Evolutionary conservation across 164 flowering plant species (phyloP).

Genomic region (Warburgia ugandensis): DNA sequence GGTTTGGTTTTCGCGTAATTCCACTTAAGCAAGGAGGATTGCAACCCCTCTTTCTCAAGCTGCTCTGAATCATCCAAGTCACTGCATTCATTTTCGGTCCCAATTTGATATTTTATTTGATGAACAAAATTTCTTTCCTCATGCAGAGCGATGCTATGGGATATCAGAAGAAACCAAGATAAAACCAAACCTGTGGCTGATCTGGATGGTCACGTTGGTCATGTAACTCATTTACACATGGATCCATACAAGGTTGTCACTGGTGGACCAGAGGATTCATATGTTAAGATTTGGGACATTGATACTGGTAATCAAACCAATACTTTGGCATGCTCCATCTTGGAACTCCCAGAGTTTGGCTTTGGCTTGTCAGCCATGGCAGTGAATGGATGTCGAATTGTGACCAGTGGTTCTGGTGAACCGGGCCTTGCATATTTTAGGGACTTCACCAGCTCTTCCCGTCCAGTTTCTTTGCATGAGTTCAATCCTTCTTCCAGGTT

Average conservation of each 20-base stretch:
- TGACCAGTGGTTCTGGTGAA: constrained; percentile 27
- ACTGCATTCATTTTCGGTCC: too few species aligned
- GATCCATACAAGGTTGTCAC: constrained; percentile 58
- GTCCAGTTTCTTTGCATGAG: constrained; percentile 15
- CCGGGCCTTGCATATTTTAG: constrained; percentile 21
- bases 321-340: too few species aligned
- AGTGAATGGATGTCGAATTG: constrained; percentile 42
- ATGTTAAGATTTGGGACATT: constrained; percentile 45
- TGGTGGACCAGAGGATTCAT: constrained; percentile 33
- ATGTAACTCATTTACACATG: constrained; percentile 44
- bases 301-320: constrained; percentile 34
- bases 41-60: too few species aligned
- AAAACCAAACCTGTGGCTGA: constrained; percentile 35
- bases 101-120: background rate
- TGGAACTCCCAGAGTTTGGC: background rate
- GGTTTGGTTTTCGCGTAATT: too few species aligned
- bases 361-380: constrained; percentile 39
- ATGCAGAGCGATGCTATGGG: constrained; percentile 63
- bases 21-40: too few species aligned
- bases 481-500: constrained; percentile 31
- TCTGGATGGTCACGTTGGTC: constrained; percentile 49
- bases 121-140: background rate
- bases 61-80: too few species aligned
- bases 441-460: constrained; percentile 36
- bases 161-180: constrained; percentile 40